Evolutionary conservation across 1,139 yeast genomes (phyloP).

Genomic region (Blastobotrys capitulatus): DNA sequence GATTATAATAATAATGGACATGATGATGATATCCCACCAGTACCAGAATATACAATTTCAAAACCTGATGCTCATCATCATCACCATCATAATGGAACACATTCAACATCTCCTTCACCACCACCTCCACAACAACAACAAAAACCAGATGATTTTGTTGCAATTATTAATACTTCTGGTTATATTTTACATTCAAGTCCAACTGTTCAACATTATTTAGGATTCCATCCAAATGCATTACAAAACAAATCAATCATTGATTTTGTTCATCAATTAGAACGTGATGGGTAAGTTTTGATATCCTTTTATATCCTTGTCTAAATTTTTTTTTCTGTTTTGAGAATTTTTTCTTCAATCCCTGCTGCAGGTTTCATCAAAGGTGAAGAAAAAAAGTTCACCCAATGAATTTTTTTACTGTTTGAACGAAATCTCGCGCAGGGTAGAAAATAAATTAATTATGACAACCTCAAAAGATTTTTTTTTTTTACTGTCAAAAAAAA

Average conservation of each 20-base stretch:
- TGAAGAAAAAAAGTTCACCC: too few relatives aligned
- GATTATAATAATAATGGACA: neutral
- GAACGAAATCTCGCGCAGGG: too few relatives aligned
- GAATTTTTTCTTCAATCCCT: too few relatives aligned
- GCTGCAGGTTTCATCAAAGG: too few relatives aligned
- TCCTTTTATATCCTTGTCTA: neutral
- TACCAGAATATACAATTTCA: conserved; percentile 6
- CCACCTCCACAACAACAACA: neutral
- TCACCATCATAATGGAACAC: neutral
- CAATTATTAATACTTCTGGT: conserved; percentile 19
- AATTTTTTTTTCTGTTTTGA: too few relatives aligned
- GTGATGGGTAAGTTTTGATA: conserved; percentile 18
- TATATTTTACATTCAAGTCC: conserved; percentile 20
- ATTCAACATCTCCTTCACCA: neutral
- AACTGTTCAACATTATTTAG: conserved; percentile 18
- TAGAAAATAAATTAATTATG: too few relatives aligned
- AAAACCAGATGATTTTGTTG: conserved; percentile 11
- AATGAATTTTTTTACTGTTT: too few relatives aligned
- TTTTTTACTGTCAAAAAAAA: too few relatives aligned
- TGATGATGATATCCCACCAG: conserved; percentile 5
- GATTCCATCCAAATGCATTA: conserved; percentile 17
- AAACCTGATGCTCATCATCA: neutral
- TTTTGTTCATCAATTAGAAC: conserved; percentile 25
- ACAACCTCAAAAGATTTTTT: too few relatives aligned
- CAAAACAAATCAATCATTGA: conserved; percentile 19